Conservation (phyloP, 306 rosid genomes). For the Quercus dentata region DNA sequence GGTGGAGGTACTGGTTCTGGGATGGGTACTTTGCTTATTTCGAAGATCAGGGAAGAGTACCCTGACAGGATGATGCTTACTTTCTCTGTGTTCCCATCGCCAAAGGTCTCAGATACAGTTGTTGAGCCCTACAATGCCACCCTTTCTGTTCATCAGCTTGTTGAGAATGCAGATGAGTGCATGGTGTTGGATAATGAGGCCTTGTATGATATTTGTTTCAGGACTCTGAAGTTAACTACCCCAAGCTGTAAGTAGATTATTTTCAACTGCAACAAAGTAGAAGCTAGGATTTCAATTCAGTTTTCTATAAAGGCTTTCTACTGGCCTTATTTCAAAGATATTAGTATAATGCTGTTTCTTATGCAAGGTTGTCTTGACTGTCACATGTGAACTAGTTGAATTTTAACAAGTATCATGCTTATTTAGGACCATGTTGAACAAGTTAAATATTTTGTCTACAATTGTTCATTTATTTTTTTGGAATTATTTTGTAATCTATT, state of each 20-base stretch:
- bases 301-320: background rate
- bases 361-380: background rate
- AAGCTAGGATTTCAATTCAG: background rate
- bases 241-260: conserved; percentile 2
- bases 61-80: conserved; percentile 5
- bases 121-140: conserved; percentile 7
- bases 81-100: conserved; percentile 8
- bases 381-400: background rate
- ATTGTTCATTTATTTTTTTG: background rate
- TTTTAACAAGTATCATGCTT: background rate
- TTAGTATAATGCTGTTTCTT: background rate
- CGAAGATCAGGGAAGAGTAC: conserved; percentile 8
- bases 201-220: conserved; percentile 7
- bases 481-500: background rate
- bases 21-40: conserved; percentile 5
- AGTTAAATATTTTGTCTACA: background rate
- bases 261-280: background rate
- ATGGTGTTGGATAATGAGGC: conserved; percentile 11
- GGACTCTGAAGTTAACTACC: conserved; percentile 5
- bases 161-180: conserved; percentile 8
- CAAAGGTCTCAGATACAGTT: conserved; percentile 6
- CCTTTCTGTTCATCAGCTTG: conserved; percentile 7
- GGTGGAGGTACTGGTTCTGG: conserved; percentile 7
- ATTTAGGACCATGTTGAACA: background rate
- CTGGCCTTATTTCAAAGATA: background rate